Conservation (phyloP, 306 rosid species). For the Cicer chorassanicum region DNA sequence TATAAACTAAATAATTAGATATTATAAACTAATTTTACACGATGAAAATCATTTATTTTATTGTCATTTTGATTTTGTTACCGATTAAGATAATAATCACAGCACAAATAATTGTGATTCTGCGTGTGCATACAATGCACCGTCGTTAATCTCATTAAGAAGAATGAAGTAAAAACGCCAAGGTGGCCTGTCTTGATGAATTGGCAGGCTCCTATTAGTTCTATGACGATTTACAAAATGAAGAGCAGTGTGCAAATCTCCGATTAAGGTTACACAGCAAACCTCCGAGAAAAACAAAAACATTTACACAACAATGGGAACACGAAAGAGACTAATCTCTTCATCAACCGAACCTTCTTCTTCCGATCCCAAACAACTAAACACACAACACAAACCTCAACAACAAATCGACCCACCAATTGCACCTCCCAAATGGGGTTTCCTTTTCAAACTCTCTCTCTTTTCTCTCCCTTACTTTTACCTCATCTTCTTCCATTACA, state of each 20-base stretch:
- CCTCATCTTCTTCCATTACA: slow-evolving; percentile 64
- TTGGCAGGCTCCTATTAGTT: no score
- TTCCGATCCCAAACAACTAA: slow-evolving; percentile 28
- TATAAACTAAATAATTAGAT: no score
- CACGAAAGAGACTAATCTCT: slow-evolving; percentile 69
- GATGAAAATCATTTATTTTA: no score
- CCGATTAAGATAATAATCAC: no score
- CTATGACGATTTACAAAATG: no score
- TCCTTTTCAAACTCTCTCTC: slow-evolving; percentile 66
- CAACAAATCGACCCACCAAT: slow-evolving; percentile 58
- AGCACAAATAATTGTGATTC: no score
- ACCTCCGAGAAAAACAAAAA: neutral
- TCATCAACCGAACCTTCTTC: slow-evolving; percentile 43
- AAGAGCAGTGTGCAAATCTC: neutral
- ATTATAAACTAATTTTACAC: no score
- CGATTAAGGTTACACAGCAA: neutral
- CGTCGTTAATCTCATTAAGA: no score
- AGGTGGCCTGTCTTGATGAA: no score
- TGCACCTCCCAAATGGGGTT: slow-evolving; percentile 71
- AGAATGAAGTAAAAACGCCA: no score
- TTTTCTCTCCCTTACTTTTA: slow-evolving; percentile 69
- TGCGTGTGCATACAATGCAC: no score
- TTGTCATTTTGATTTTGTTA: no score
- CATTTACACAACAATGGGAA: slow-evolving; percentile 58
- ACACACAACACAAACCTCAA: slow-evolving; percentile 40